Evolutionary conservation across 2,329 filamentous ascomycete genomes (phyloP), one percentile per base, ranked within the genome.

Genomic region (Pestalotiopsis sp.): DNA sequence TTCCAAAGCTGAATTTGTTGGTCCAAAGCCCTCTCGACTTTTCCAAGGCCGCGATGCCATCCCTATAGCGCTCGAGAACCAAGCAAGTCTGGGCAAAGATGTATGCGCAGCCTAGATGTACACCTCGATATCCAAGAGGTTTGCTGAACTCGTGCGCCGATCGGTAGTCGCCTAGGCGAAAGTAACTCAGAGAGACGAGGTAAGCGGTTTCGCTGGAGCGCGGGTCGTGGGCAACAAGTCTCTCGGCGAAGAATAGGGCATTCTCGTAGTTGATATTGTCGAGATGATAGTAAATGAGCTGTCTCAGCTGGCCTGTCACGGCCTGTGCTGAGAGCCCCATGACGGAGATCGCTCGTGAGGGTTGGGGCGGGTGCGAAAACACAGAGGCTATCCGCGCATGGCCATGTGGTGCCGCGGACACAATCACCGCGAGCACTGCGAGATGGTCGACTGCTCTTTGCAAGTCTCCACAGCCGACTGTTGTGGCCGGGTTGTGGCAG

Each of bases 231-330:
- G 94, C 95, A 71, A 90, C 87, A 23, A 98, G 88, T 72, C 96
- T 90, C 77, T 95, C 93, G 70, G 96, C 93, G 70, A 97, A 93
- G 83, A 99, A 99, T 57, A 97, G 90, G 68, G 96, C 96, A 78
- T 97, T 98, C 68, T 95, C 91, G 77, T 92, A 87, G 49, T 95
- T 90, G 77, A 94, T 91, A 78, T 97, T 97, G 84, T 99, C 96
- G 79, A 99, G 90, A 75, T 91, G 89, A 77, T 91, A 91, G 75
- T 90, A 82, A 68, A 91, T 83, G 69, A 87, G 81, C 79, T 91
- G 89, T 75, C 86, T 85, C 69, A 91, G 75, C 70, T 89, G 82
- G 75, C 83, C 81, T 64, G 83, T 83, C 58, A 87, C 82, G 72
- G 84, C 83, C 65, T 83, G 80, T 72, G 79, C 83, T 68, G 83